Evolutionary conservation across 768 basidiomycete species (phyloP).

Genomic region (Serendipita vermifera): DNA sequence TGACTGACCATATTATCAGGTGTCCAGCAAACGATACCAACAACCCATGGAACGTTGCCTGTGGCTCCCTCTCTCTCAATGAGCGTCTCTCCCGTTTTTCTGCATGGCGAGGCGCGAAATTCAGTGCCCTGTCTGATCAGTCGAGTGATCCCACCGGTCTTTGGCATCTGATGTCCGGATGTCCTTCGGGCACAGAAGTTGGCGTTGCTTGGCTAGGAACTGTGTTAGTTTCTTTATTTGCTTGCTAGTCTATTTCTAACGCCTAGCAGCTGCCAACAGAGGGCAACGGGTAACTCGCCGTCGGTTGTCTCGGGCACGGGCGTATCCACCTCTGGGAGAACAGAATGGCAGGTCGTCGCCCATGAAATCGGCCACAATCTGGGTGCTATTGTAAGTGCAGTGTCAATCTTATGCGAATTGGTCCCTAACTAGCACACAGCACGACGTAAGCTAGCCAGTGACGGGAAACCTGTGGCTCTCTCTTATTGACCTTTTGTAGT

Average conservation of each 20-base stretch:
- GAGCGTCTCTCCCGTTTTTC: constrained; percentile 65
- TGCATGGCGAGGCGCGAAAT: constrained; percentile 63
- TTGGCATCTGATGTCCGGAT: constrained; percentile 82
- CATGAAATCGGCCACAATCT: constrained; percentile 84
- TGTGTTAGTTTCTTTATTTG: constrained; percentile 32
- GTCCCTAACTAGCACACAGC: background rate
- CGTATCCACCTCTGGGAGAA: constrained; percentile 61
- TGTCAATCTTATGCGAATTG: constrained; percentile 24
- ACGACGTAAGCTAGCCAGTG: background rate
- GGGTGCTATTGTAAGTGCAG: constrained; percentile 68
- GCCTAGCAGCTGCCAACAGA: constrained; percentile 40
- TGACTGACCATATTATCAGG: constrained; percentile 22
- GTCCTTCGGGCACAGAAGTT: constrained; percentile 65
- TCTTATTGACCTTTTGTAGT: constrained; percentile 29
- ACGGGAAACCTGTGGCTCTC: background rate
- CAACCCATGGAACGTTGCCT: constrained; percentile 66
- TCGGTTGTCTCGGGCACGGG: constrained; percentile 64
- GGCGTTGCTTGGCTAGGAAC: constrained; percentile 85
- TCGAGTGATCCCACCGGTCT: constrained; percentile 52
- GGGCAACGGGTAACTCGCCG: constrained; percentile 32
- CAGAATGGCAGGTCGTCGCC: constrained; percentile 72
- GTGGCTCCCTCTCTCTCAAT: constrained; percentile 44
- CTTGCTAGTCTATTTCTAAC: background rate
- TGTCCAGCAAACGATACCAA: constrained; percentile 47
- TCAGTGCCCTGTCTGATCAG: constrained; percentile 21